Evolutionary conservation across 1,284 basidiomycete species (phyloP), one percentile per base, ranked within the genome.

Genomic region (Pseudozyma sp.): DNA sequence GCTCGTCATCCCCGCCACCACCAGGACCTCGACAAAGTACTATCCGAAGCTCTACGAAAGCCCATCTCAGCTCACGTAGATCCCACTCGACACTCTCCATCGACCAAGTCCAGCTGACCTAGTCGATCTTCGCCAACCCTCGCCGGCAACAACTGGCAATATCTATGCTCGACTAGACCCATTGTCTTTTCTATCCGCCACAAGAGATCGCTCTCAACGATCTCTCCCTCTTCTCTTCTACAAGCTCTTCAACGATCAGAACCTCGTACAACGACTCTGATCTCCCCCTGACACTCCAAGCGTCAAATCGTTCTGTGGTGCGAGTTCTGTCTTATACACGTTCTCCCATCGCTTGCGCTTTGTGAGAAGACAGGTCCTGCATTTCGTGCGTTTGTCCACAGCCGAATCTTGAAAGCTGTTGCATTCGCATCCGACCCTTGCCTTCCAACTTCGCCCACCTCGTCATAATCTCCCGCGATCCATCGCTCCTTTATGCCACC

Each of bases 251-350:
- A n/a, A 34, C 30, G 11, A n/a, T 35, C 43, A 30, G 39, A 34
- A 60, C 30, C 40, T 4, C 39, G 11, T 33, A 34, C 24, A 10
- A 8, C 47, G 47, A 50, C 55, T 57, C 55, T 34, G 47, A 43
- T 37, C 37, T 30, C 11, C 44, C 50, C 16, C 39, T 46, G 16
- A 45, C 30, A 24, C 24, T 24, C 24, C 24, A 35, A 17, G 19
- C 40, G 30, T 44, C 19, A 44, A 24, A 24, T 24, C 43, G 43
- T 44, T 44, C 24, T 54, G 46, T 54, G 45, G 45, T 50, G 37
- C 50, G 45, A 58, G 39, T 55, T 45, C 54, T 72, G 70, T 48
- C 60, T 45, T n/a, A 73, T 73, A 73, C 65, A 73, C 65, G 61
- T 34, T 56, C 56, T 68, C 70, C 48, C 56, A 54, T 47, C 48